A percentile compares a stretch with the other conserved stretches of the same genome.
These are phyloP conservation scores for Papiliotrema fonsecae DNA, from an alignment of 1,284 basidiomycete genomes.

Conservation along the genomic window DNA sequence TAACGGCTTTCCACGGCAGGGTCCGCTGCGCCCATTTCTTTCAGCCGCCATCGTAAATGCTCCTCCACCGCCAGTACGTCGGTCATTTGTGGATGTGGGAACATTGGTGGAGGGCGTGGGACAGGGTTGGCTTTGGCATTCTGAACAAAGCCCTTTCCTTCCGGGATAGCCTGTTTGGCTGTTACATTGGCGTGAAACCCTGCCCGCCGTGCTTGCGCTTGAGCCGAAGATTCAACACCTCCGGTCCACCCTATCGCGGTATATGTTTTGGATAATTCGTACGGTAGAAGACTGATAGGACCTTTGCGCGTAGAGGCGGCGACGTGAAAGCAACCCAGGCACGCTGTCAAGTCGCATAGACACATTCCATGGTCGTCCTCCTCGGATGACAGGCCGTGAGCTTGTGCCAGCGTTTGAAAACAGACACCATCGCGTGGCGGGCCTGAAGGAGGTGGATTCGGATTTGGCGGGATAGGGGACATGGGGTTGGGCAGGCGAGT, in stretches of 20 bases:
- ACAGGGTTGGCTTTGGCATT: constrained; percentile 16
- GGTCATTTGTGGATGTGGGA: constrained; percentile 48
- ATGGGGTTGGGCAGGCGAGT: constrained; percentile 6
- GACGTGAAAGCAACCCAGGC: constrained; percentile 31
- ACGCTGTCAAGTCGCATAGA: constrained; percentile 39
- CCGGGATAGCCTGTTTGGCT: constrained; percentile 14
- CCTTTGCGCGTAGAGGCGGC: constrained; percentile 26
- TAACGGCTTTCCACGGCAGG: constrained; percentile 40
- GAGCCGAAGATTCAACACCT: constrained; percentile 27
- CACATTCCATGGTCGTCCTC: constrained; percentile 40
- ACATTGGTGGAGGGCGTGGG: constrained; percentile 21
- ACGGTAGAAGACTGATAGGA: constrained; percentile 33
- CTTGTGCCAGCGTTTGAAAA: constrained; percentile 26
- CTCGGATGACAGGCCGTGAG: constrained; percentile 26
- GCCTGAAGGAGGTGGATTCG: constrained; percentile 5
- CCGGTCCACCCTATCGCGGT: constrained; percentile 34
- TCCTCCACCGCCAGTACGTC: constrained; percentile 48
- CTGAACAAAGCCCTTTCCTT: constrained; percentile 37
- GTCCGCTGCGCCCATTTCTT: constrained; percentile 46
- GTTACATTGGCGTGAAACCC: constrained; percentile 5
- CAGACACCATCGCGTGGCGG: constrained; percentile 34
- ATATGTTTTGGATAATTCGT: constrained; percentile 18
- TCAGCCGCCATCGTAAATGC: constrained; percentile 45
- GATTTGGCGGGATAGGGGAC: constrained; percentile 8
- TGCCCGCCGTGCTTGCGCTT: constrained; percentile 20